Percentiles rank a stretch among this genome's conserved stretches.
Conservation (phyloP, 768 basidiomycete genomes). For the Hortiboletus campestris region DNA sequence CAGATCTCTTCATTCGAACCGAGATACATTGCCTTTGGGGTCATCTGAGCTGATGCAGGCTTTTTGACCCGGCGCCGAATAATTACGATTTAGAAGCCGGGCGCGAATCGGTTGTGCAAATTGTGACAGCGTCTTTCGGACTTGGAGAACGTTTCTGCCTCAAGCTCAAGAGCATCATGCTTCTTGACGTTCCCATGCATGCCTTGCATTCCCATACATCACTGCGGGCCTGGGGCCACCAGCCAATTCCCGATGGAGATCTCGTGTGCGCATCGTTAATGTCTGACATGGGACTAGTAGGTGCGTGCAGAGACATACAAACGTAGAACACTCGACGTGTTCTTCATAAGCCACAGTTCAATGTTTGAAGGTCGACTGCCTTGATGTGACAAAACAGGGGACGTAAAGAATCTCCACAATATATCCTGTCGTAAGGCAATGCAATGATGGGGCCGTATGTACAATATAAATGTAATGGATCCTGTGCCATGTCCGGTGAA, state of each 20-base stretch:
- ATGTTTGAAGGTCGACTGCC: neutral
- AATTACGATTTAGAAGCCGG: slow-evolving; percentile 8
- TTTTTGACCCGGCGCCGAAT: neutral
- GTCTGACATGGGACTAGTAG: slow-evolving; percentile 1
- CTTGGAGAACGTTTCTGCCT: slow-evolving; percentile 28
- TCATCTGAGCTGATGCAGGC: neutral
- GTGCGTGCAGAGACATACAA: slow-evolving; percentile 11
- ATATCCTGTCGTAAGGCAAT: slow-evolving; percentile 11
- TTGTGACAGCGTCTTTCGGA: slow-evolving; percentile 21
- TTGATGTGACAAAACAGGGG: slow-evolving; percentile 9
- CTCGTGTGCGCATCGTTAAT: slow-evolving; percentile 18
- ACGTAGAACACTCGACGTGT: slow-evolving; percentile 17
- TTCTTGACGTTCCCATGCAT: slow-evolving; percentile 13
- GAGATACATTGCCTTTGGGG: neutral
- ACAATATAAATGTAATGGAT: slow-evolving; percentile 25
- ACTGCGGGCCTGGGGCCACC: slow-evolving; percentile 24
- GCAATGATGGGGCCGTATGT: slow-evolving; percentile 27
- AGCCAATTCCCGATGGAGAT: slow-evolving; percentile 26
- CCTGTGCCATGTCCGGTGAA: slow-evolving; percentile 11
- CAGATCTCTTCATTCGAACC: neutral
- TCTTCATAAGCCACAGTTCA: slow-evolving; percentile 21
- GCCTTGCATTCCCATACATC: slow-evolving; percentile 17
- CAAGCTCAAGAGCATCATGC: slow-evolving; percentile 14
- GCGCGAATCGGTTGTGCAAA: neutral
- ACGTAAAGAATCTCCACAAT: slow-evolving; percentile 14